phyloP scores from a whole-genome alignment of 176 grass and related monocot genomes.

The Cocos nucifera region DNA sequence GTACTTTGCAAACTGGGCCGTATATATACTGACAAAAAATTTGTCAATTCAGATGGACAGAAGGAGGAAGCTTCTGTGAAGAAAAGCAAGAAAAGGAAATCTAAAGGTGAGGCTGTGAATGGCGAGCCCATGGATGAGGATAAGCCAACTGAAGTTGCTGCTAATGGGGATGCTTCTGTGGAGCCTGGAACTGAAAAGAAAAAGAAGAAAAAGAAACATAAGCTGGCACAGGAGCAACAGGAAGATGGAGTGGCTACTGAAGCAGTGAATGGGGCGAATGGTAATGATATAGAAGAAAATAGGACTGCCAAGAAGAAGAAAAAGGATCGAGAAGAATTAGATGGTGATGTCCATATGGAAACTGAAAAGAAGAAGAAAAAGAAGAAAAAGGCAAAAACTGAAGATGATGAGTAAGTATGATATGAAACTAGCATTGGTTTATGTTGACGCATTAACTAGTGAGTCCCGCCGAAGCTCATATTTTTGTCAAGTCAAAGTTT shows the following conservation, averaged over 20 bases:
- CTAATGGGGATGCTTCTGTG: slow-evolving; percentile 17
- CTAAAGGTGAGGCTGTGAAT: slow-evolving; percentile 25
- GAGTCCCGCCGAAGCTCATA: no score
- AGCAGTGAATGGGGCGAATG: slow-evolving; percentile 12
- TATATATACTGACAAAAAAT: not conserved
- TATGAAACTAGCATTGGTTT: no score
- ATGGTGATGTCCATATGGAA: slow-evolving; percentile 27
- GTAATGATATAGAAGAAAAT: slow-evolving; percentile 23
- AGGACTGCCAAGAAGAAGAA: slow-evolving; percentile 54
- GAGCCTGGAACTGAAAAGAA: slow-evolving; percentile 61
- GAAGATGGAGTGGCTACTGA: not conserved
- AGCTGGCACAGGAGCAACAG: slow-evolving; percentile 29
- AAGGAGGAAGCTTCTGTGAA: slow-evolving; percentile 19
- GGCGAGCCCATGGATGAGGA: slow-evolving; percentile 57
- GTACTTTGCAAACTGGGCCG: not conserved
- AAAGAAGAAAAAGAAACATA: slow-evolving; percentile 76
- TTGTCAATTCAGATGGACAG: slow-evolving; percentile 3
- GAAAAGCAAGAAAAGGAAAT: slow-evolving; percentile 70
- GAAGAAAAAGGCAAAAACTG: slow-evolving; percentile 40
- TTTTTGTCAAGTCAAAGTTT: no score
- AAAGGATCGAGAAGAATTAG: slow-evolving; percentile 18
- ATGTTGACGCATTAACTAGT: no score
- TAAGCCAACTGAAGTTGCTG: slow-evolving; percentile 13
- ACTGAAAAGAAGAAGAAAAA: slow-evolving; percentile 53
- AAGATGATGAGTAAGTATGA: slow-evolving; percentile 17